Evolutionary conservation across 164 flowering plant species (phyloP).

Genomic region (Aristolochia contorta): DNA sequence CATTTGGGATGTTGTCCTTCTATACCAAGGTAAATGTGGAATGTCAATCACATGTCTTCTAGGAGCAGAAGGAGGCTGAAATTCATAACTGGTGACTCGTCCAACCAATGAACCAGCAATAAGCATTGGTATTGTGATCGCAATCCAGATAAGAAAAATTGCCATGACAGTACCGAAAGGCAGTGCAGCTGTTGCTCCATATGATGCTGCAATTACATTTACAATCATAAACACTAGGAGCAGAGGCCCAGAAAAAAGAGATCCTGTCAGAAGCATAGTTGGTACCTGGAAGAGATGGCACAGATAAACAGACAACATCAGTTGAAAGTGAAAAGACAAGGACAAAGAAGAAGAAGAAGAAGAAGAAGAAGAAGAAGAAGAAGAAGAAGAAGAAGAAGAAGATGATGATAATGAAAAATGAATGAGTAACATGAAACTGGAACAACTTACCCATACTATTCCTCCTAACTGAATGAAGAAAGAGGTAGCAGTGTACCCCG

Average conservation of each 20-base stretch:
- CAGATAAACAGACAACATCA: background rate
- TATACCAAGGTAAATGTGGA: constrained; percentile 56
- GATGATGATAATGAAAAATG: no score
- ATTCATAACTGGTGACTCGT: constrained; percentile 25
- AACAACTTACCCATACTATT: constrained; percentile 41
- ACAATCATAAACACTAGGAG: constrained; percentile 32
- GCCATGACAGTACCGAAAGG: constrained; percentile 62
- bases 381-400: no score
- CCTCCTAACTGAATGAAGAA: constrained; percentile 42
- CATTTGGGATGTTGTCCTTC: constrained; percentile 54
- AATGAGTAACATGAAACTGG: no score
- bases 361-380: background rate
- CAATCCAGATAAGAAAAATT: constrained; percentile 33
- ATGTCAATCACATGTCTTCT: constrained; percentile 52
- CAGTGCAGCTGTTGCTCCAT: constrained; percentile 60
- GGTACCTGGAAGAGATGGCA: constrained; percentile 35
- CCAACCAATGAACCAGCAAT: constrained; percentile 59
- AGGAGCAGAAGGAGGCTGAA: constrained; percentile 45
- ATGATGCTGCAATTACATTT: constrained; percentile 43
- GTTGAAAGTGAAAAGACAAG: background rate
- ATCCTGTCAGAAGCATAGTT: constrained; percentile 45
- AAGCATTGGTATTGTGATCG: constrained; percentile 50
- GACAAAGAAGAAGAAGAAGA: background rate
- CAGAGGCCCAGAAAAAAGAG: constrained; percentile 55
- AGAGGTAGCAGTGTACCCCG: constrained; percentile 59